These are phyloP conservation scores for Lentinula boryana DNA, from an alignment of 768 basidiomycete genomes.

Conservation along the genomic window DNA sequence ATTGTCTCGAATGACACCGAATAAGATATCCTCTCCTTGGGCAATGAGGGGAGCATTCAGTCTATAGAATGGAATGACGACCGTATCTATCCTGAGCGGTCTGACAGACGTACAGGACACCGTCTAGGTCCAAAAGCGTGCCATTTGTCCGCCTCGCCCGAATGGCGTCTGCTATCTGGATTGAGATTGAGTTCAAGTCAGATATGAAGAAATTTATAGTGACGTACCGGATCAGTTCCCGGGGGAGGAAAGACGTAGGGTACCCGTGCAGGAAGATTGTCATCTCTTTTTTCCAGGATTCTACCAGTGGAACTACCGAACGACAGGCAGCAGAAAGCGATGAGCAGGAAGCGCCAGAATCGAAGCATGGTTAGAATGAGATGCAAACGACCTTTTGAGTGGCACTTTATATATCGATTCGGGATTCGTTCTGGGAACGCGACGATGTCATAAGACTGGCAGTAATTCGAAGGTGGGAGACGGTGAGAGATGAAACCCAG, in stretches of 20 bases:
- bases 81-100: background rate
- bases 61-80: constrained; percentile 4
- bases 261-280: constrained; percentile 33
- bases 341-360: background rate
- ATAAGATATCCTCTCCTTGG: constrained; percentile 26
- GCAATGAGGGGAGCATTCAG: constrained; percentile 20
- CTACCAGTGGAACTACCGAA: background rate
- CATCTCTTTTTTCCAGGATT: constrained; percentile 20
- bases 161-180: constrained; percentile 31
- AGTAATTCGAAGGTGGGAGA: background rate
- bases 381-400: background rate
- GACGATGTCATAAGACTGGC: background rate
- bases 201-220: too few species aligned
- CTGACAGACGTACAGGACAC: constrained; percentile 23
- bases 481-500: background rate
- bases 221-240: constrained; percentile 3
- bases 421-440: background rate
- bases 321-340: background rate
- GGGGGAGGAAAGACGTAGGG: constrained; percentile 36
- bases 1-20: constrained; percentile 18
- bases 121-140: constrained; percentile 31
- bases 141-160: constrained; percentile 26
- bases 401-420: background rate
- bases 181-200: background rate
- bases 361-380: background rate